Base-by-base conservation (phyloP, 2,329 filamentous ascomycete genomes). In the Trichoderma harzianum region DNA sequence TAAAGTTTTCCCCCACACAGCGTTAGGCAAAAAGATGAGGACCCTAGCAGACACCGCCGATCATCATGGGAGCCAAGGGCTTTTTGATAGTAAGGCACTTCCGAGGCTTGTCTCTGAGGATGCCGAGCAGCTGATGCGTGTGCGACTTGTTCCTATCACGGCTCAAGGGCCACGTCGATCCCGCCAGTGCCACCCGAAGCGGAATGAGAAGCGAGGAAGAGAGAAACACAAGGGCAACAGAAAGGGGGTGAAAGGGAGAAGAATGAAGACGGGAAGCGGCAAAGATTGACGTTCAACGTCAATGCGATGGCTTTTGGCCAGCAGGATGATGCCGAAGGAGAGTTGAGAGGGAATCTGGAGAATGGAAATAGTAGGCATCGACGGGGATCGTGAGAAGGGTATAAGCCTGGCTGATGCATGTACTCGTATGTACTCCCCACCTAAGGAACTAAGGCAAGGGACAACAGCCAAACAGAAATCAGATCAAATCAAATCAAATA, bases 201-300 rank as follows among this genome's bases (percentile, higher is more conserved):
- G 67, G 67, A 28, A 51, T 62, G 57, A 62, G 67, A 69, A 69
- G 67, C 62, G 60, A 64, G 61, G 18, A 62, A 62, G 67, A 61
- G 21, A 62, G 67, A 69, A 69, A 58, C 57, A 69, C 57, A 61
- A 53, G 57, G 53, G 65, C 66, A 47, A 47, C 55, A 10, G 18
- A 16, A 53, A 53, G 28, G 63, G 57, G 51, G 47, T 10, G 24
- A 24, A 24, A 43, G 43, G n/a, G 66, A 32, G n/a, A 60, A 62
- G 28, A 14, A 32, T 16, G 32, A 30, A 11, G 18, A 34, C 30
- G 12, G 18, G 24, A 57, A 21, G 16, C 1, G 34, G 24, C 0
- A 58, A 60, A 24, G 67, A 53, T 69, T 60, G 53, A 30, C 67
- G 57, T 67, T 67, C 64, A 36, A 51, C 43, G 47, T 16, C 64